Conservation (phyloP, 2,329 filamentous ascomycete species). For the Monosporascus sp. region DNA sequence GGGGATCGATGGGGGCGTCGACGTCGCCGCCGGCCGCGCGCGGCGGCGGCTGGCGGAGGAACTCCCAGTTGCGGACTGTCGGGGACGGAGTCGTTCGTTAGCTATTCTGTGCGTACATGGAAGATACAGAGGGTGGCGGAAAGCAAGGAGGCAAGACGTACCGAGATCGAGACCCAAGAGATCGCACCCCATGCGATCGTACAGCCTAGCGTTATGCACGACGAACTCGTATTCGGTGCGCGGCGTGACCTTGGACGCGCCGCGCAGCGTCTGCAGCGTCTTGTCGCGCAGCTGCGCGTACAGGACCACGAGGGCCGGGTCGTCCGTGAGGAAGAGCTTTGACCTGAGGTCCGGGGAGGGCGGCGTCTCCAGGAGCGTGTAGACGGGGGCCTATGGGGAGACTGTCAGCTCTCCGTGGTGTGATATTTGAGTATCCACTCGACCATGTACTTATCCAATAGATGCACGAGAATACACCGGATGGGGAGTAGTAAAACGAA, state of each 20-base stretch:
- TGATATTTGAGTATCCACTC: background rate
- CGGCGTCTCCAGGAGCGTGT: conserved; percentile 65
- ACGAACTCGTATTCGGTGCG: conserved; percentile 85
- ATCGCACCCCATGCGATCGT: conserved; percentile 90
- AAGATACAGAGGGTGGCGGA: conserved; percentile 8
- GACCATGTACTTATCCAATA: no score
- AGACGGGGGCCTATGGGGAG: conserved; percentile 62
- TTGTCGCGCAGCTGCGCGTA: conserved; percentile 82
- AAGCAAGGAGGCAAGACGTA: conserved; percentile 36
- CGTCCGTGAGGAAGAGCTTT: conserved; percentile 80
- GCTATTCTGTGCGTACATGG: background rate
- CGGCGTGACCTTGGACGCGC: conserved; percentile 75
- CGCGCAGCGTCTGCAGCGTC: conserved; percentile 75
- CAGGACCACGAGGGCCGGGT: conserved; percentile 80
- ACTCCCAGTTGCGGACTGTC: conserved; percentile 74
- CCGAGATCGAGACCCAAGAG: conserved; percentile 79
- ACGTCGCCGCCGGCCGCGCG: conserved; percentile 35
- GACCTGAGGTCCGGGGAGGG: conserved; percentile 65
- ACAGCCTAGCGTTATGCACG: conserved; percentile 76
- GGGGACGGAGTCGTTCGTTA: background rate
- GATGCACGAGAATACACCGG: no score
- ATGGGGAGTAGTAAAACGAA: no score
- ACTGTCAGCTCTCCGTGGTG: background rate
- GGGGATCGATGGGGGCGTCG: conserved; percentile 50
- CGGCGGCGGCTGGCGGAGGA: conserved; percentile 47